Evolutionary conservation across 108 stramenopile genomes (phyloP).

Genomic region (Craspedostauros australis): DNA sequence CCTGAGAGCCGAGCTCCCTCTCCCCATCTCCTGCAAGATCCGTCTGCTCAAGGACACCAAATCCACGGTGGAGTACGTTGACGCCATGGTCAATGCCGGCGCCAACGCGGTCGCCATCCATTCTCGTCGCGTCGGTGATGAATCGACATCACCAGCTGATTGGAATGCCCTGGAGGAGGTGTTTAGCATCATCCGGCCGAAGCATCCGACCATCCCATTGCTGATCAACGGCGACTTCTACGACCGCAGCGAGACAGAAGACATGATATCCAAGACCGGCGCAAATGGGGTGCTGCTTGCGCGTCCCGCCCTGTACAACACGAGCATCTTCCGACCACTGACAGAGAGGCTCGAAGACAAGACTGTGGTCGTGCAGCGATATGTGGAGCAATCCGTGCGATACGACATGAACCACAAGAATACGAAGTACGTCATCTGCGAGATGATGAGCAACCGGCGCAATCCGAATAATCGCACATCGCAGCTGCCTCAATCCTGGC

Average conservation of each 20-base stretch:
- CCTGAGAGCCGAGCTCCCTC: conserved; percentile 36
- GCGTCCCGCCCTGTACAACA: conserved; percentile 90
- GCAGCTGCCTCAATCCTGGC: conserved; percentile 41
- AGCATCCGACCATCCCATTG: conserved; percentile 49
- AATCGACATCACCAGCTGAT: conserved; percentile 50
- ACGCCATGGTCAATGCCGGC: conserved; percentile 82
- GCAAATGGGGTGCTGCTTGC: conserved; percentile 88
- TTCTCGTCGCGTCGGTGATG: conserved; percentile 61
- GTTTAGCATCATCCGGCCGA: conserved; percentile 38
- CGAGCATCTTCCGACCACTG: conserved; percentile 55
- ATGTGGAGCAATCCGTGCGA: conserved; percentile 56
- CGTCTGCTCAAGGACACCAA: conserved; percentile 76
- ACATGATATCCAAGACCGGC: conserved; percentile 48
- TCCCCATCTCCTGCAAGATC: conserved; percentile 91
- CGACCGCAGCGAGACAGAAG: conserved; percentile 62
- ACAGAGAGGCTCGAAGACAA: conserved; percentile 48
- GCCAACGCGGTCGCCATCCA: conserved; percentile 95
- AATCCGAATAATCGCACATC: conserved; percentile 44
- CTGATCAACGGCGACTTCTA: conserved; percentile 94
- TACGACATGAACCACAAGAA: conserved; percentile 85
- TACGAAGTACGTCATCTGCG: conserved; percentile 91
- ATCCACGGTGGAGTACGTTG: conserved; percentile 73
- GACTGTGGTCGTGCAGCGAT: conserved; percentile 81
- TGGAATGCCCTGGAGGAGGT: conserved; percentile 80
- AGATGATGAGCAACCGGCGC: conserved; percentile 91